phyloP scores from a whole-genome alignment of 2,329 filamentous ascomycete genomes.

The Aspergillus floridensis region DNA sequence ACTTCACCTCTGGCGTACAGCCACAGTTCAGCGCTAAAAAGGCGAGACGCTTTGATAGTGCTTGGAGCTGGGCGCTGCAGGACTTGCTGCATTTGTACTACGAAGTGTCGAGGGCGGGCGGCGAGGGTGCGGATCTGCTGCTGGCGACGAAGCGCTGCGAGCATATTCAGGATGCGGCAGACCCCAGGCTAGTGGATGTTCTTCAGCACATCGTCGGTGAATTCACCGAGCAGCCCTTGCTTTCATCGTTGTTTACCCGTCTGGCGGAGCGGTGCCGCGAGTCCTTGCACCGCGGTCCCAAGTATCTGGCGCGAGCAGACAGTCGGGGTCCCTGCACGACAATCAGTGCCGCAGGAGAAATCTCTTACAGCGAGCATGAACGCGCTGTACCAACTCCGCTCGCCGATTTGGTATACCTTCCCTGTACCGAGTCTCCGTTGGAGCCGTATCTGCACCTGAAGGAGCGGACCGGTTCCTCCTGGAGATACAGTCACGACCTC shows the following conservation, averaged over 20 bases:
- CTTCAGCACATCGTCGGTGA: neutral
- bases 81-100: neutral
- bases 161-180: neutral
- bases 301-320: neutral
- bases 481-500: neutral
- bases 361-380: neutral
- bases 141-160: neutral
- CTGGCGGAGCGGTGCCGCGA: neutral
- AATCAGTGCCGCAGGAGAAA: neutral
- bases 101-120: neutral
- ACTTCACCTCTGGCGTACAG: neutral
- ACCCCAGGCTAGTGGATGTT: neutral
- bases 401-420: neutral
- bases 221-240: neutral
- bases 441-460: neutral
- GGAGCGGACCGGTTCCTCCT: neutral
- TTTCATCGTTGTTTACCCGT: neutral
- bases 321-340: neutral
- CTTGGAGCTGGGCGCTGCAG: constrained; percentile 7
- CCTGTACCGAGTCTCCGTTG: neutral
- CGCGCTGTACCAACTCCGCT: neutral
- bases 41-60: constrained; percentile 2
- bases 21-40: constrained; percentile 1
- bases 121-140: neutral
- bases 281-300: neutral